phyloP scores from a whole-genome alignment of 2,329 filamentous ascomycete genomes.

The Penicillium fuscoglaucum region DNA sequence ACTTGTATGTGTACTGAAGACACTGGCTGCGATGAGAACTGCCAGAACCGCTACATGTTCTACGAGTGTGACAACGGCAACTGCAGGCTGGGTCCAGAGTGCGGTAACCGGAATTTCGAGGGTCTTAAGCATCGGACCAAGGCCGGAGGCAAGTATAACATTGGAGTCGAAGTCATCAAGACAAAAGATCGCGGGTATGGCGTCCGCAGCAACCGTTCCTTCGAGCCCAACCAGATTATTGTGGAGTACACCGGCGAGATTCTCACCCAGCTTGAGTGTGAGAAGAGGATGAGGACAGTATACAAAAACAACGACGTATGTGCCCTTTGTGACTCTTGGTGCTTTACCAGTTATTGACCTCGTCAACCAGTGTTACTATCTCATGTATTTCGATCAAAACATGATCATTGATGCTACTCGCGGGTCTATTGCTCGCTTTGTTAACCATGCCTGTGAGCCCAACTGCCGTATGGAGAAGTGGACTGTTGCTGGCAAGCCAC shows the following conservation, averaged over 20 bases:
- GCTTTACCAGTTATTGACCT: conserved; percentile 13
- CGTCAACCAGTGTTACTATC: conserved; percentile 76
- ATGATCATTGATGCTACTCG: conserved; percentile 98
- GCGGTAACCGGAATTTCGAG: conserved; percentile 85
- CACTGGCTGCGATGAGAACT: conserved; percentile 81
- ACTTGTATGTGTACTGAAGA: conserved; percentile 76
- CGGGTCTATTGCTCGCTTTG: conserved; percentile 93
- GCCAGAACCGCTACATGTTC: conserved; percentile 93
- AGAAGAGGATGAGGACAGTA: conserved; percentile 85
- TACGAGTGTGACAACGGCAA: conserved; percentile 94
- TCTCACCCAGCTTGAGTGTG: conserved; percentile 90
- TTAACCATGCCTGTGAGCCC: conserved; percentile 95
- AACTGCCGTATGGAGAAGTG: conserved; percentile 99
- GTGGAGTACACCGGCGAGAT: conserved; percentile 98
- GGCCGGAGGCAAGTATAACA: conserved; percentile 79
- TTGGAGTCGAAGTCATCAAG: conserved; percentile 93
- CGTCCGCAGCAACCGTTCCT: conserved; percentile 85
- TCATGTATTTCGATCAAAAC: conserved; percentile 98
- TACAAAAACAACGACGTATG: conserved; percentile 92
- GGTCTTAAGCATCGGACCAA: conserved; percentile 73
- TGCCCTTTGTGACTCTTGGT: conserved; percentile 6
- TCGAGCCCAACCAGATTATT: conserved; percentile 88
- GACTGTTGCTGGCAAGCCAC: conserved; percentile 88
- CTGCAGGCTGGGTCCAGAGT: conserved; percentile 76
- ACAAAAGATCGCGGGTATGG: conserved; percentile 86